Conservation (phyloP, 176 grass and related monocot genomes). For the Oryza glaberrima region DNA sequence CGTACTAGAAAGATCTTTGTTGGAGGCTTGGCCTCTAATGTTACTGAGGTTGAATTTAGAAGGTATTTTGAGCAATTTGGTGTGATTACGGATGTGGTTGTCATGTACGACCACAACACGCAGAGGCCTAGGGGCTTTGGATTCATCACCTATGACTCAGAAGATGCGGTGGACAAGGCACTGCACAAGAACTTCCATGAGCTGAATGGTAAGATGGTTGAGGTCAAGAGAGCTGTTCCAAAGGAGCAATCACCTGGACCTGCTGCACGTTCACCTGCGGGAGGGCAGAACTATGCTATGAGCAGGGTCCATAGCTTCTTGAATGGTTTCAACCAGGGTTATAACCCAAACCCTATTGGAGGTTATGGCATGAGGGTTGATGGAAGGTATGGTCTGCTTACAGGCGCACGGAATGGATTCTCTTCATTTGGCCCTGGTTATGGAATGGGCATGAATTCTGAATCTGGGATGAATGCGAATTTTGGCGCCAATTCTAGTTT, state of each 20-base stretch:
- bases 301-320: conserved; percentile 75
- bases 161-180: conserved; percentile 82
- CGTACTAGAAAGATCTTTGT: conserved; percentile 97
- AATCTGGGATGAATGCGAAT: conserved; percentile 57
- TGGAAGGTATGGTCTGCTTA: conserved; percentile 71
- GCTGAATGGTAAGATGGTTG: conserved; percentile 96
- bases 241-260: conserved; percentile 92
- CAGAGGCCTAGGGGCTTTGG: conserved; percentile 94
- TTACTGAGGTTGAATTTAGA: conserved; percentile 87
- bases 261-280: conserved; percentile 62
- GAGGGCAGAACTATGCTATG: conserved; percentile 64
- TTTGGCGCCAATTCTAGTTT: conserved; percentile 66
- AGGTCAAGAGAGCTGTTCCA: conserved; percentile 94
- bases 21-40: conserved; percentile 79
- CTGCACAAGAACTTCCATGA: conserved; percentile 89
- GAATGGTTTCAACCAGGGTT: conserved; percentile 75
- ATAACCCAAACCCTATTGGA: conserved; percentile 63
- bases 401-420: conserved; percentile 67
- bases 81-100: conserved; percentile 82
- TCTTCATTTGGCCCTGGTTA: conserved; percentile 71
- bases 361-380: conserved; percentile 86
- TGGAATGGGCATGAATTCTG: conserved; percentile 73
- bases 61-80: conserved; percentile 96
- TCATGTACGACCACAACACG: conserved; percentile 97
- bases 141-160: conserved; percentile 97